Conservation (phyloP, 495 filamentous ascomycete species). For the Penicillium desertorum region DNA sequence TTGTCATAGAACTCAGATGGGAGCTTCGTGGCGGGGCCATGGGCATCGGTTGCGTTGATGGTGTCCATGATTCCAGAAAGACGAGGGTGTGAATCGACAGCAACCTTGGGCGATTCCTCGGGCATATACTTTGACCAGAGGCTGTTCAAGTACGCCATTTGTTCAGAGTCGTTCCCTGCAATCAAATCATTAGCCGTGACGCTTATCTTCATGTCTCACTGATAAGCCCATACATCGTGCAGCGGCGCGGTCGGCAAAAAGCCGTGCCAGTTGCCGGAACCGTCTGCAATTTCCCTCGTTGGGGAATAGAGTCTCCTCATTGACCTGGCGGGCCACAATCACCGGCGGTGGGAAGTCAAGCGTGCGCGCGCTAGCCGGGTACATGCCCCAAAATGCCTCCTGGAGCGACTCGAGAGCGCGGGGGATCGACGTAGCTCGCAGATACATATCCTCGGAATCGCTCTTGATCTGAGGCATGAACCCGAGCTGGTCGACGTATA, state of each 20-base stretch:
- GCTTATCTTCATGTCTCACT: not conserved
- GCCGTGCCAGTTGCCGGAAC: conserved; percentile 73
- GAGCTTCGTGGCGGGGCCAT: conserved; percentile 74
- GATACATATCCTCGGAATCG: conserved; percentile 70
- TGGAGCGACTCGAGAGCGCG: conserved; percentile 87
- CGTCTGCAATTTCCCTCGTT: conserved; percentile 84
- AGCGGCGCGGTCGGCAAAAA: conserved; percentile 80
- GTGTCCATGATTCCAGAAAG: conserved; percentile 93
- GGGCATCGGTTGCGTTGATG: conserved; percentile 82
- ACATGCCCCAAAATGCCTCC: conserved; percentile 86
- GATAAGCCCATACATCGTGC: conserved; percentile 56
- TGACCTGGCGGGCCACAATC: conserved; percentile 67
- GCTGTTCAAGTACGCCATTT: conserved; percentile 82
- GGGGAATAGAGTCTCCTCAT: conserved; percentile 89
- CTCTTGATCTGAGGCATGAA: conserved; percentile 74
- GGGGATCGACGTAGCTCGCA: conserved; percentile 81
- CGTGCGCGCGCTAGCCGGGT: conserved; percentile 68
- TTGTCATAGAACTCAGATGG: conserved; percentile 86
- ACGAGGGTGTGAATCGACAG: conserved; percentile 79
- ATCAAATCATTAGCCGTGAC: conserved; percentile 6
- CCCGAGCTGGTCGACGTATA: conserved; percentile 84
- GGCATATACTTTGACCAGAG: conserved; percentile 84
- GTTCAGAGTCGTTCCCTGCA: conserved; percentile 68
- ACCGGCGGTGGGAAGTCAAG: conserved; percentile 66
- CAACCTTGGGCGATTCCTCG: conserved; percentile 59